Evolutionary conservation across 495 filamentous ascomycete genomes (phyloP), one percentile per base, ranked within the genome.

Genomic region (Pseudotulostoma volvatum): DNA sequence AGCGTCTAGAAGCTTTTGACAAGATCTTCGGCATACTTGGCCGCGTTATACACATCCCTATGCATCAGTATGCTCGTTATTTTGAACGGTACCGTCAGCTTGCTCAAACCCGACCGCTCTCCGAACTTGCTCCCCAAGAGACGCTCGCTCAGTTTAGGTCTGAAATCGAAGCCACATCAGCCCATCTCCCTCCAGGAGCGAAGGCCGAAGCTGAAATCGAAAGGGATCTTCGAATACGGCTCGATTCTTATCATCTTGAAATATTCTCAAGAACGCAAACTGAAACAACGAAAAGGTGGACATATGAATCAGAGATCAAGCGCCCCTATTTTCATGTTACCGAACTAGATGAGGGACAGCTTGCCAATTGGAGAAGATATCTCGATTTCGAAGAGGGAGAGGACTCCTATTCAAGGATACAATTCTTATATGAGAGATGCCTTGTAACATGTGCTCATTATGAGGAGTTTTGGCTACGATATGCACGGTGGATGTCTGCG

Each of bases 261-360:
- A 64, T 81, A 30, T 94, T 95, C 59, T 66, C 77, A 40, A 70
- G 70, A 37, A 92, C 84, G 1, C 84, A 94, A 46, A 75, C 74
- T 3, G 88, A 96, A 63, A 90, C 84, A 0, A 90, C 71, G 1
- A 94, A 93, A 60, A 73, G 90, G 34, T 95, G 88, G 88, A 83
- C 84, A 0, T 96, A 82, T 47, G 90, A 99, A 55, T 77, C 85
- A 0, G 84, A 88, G 57, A 80, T 96, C 53, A 96, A 94, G 64
- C 77, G 92, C 2, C 86, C 87, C 0, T 99, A 96, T 52, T 99
- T 94, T 69, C 86, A 94, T 52, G 85, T 95, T 21, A 93, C 81
- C 1, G 86, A 93, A 46, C 65, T 96, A 7, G 86, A 94, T 48
- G 77, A 88, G 43, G 60, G 70, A 4, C 84, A 96, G 53, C 63